Conservation (phyloP, 805 yeast species). For the Myxozyma udenii region DNA sequence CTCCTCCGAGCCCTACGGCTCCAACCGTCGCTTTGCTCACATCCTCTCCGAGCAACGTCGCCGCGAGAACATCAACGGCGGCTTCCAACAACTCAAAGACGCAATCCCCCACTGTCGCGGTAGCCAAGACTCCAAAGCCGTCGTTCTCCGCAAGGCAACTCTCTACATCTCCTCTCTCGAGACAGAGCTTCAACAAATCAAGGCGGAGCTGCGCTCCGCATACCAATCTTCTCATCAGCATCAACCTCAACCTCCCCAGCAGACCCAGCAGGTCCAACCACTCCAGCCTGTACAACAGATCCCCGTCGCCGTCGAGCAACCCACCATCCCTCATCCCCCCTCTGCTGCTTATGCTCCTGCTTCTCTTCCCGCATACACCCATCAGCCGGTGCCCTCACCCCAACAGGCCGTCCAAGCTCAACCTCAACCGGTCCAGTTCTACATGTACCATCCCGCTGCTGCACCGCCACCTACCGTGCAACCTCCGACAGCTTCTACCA, state of each 20-base stretch:
- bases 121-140: slow-evolving; percentile 48
- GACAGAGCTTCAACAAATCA: slow-evolving; percentile 32
- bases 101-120: slow-evolving; percentile 45
- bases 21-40: slow-evolving; percentile 41
- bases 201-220: slow-evolving; percentile 7
- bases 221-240: slow-evolving; percentile 1
- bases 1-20: slow-evolving; percentile 8
- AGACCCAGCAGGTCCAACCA: not conserved
- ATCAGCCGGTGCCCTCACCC: not conserved
- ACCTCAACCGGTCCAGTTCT: not conserved
- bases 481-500: not conserved
- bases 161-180: slow-evolving; percentile 44
- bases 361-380: not conserved
- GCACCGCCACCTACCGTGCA: not conserved
- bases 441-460: not conserved
- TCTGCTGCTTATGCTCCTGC: not conserved
- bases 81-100: slow-evolving; percentile 42
- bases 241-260: not conserved
- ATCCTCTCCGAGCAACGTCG: slow-evolving; percentile 48
- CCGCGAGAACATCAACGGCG: slow-evolving; percentile 48
- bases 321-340: too few species aligned
- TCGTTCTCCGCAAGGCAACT: slow-evolving; percentile 45
- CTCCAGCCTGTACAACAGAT: not conserved
- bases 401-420: slow-evolving; percentile 1
- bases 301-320: too few species aligned